phyloP scores from a whole-genome alignment of 139 green algal genomes.

The Coelastrella sp. region DNA sequence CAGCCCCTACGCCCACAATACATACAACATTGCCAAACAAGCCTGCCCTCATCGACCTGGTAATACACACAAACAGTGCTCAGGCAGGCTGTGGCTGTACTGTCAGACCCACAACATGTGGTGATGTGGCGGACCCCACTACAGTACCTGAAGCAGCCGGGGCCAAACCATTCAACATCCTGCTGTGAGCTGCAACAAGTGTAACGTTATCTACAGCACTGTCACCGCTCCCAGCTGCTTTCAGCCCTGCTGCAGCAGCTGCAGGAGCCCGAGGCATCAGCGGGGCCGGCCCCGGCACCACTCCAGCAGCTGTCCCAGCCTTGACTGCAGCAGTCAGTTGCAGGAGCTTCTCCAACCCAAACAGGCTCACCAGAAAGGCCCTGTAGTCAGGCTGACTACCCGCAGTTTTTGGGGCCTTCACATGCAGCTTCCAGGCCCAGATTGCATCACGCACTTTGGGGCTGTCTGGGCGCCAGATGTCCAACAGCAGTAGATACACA shows the following conservation, averaged over 20 bases:
- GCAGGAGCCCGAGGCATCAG: not conserved
- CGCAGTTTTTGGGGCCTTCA: not conserved
- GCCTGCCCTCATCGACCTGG: not conserved
- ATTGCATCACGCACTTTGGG: constrained; percentile 50
- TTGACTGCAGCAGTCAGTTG: constrained; percentile 28
- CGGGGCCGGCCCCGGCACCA: not conserved
- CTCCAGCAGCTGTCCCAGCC: not conserved
- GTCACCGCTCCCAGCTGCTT: not conserved
- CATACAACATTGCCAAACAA: not conserved
- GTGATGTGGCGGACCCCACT: not conserved
- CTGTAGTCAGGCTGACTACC: constrained; percentile 33
- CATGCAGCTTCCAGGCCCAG: constrained; percentile 53
- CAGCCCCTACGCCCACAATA: not conserved
- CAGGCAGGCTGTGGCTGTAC: constrained; percentile 29
- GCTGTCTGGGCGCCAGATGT: constrained; percentile 52
- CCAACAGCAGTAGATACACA: constrained; percentile 56
- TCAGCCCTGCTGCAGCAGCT: not conserved
- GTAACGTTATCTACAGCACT: not conserved
- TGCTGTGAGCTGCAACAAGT: not conserved
- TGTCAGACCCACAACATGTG: not conserved
- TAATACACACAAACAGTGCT: not conserved
- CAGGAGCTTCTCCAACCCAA: constrained; percentile 53
- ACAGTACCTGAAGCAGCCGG: not conserved
- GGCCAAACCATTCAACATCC: not conserved
- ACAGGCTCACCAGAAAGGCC: constrained; percentile 57